Conservation (phyloP, 1,284 basidiomycete species). For the Phellopilus nigrolimitatus region DNA sequence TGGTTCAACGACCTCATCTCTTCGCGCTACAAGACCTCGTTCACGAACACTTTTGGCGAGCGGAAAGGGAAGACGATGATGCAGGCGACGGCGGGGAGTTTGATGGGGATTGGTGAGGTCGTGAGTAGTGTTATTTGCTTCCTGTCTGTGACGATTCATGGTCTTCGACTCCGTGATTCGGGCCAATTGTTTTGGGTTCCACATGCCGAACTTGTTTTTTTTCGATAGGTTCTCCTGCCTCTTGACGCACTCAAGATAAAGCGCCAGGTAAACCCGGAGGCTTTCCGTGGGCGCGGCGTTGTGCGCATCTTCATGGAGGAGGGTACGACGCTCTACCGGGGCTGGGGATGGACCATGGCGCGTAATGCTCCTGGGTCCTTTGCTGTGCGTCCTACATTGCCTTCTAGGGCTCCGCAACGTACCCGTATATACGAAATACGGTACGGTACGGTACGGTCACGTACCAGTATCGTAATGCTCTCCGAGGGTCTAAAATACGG, state of each 20-base stretch:
- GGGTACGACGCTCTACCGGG: no score
- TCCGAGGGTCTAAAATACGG: no score
- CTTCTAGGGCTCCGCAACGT: no score
- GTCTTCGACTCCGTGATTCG: background rate
- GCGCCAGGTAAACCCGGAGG: conserved; percentile 95
- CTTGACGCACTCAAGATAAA: conserved; percentile 98
- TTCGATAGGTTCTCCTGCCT: conserved; percentile 74
- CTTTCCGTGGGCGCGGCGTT: conserved; percentile 89
- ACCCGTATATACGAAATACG: no score
- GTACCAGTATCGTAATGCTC: no score
- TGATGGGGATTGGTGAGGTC: conserved; percentile 97
- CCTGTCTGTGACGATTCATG: no score
- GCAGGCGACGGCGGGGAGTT: conserved; percentile 89
- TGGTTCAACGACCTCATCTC: conserved; percentile 94
- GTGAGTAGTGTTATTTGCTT: conserved; percentile 46
- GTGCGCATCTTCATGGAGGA: conserved; percentile 90
- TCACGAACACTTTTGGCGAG: conserved; percentile 86
- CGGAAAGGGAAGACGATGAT: conserved; percentile 95
- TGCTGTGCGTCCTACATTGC: conserved; percentile 71
- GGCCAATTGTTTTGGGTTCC: no score
- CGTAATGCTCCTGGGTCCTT: conserved; percentile 94
- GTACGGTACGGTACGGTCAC: no score
- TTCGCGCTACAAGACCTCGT: conserved; percentile 69
- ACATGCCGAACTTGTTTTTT: no score
- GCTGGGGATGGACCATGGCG: no score